Evolutionary conservation across 2,329 filamentous ascomycete species (phyloP).

Genomic region (Penicillium sclerotigenum): DNA sequence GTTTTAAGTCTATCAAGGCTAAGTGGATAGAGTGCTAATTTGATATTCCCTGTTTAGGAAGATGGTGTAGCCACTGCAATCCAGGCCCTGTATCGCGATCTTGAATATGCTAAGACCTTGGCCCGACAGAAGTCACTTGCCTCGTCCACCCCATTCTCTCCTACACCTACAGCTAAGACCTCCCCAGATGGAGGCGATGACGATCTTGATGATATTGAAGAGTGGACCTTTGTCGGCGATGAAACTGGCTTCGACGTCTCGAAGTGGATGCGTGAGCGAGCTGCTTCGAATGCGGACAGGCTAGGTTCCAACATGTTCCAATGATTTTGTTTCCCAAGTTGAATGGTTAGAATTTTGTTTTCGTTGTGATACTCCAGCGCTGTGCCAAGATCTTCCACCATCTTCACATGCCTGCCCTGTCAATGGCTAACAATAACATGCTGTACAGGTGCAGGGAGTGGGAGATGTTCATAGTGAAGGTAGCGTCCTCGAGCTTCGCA

Average conservation of each 20-base stretch:
- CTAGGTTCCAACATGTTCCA: slow-evolving; percentile 16
- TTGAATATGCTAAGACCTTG: slow-evolving; percentile 85
- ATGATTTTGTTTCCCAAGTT: neutral
- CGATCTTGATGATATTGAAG: slow-evolving; percentile 65
- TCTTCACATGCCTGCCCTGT: neutral
- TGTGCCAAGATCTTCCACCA: neutral
- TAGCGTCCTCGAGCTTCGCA: neutral
- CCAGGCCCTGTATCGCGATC: slow-evolving; percentile 87
- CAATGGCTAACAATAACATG: neutral
- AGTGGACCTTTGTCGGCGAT: slow-evolving; percentile 86
- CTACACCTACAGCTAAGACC: slow-evolving; percentile 34
- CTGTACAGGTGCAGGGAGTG: neutral
- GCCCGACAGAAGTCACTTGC: slow-evolving; percentile 60
- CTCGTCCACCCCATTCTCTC: slow-evolving; percentile 36
- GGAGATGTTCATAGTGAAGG: neutral
- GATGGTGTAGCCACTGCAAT: slow-evolving; percentile 87
- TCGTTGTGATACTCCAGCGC: neutral
- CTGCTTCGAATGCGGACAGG: slow-evolving; percentile 26
- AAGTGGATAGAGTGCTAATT: slow-evolving; percentile 28
- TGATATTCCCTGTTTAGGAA: slow-evolving; percentile 55
- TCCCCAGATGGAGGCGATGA: slow-evolving; percentile 43
- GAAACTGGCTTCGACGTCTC: slow-evolving; percentile 49
- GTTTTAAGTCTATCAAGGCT: neutral
- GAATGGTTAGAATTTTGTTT: neutral
- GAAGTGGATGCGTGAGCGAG: slow-evolving; percentile 33